Base-by-base conservation (phyloP, 148 eudicot genomes). In the Talinum fruticosum region DNA sequence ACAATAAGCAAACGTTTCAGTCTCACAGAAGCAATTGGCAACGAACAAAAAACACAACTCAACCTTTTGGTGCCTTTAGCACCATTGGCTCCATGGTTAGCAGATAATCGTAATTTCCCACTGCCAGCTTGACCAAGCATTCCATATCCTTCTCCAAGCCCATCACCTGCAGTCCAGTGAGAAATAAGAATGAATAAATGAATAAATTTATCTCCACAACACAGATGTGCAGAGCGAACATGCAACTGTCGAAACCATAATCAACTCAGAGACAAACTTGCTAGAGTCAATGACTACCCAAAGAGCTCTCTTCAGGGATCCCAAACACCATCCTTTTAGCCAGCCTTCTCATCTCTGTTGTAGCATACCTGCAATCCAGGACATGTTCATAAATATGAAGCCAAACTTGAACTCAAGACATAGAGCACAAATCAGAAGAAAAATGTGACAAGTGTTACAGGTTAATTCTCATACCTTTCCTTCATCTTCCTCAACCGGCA, bases 301-400 rank as follows among this genome's bases (percentile, higher is more conserved):
- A 78, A 37, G 97, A 90, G 75, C 93, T 89, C 82, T 93, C 93
- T 79, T 90, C 96, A 38, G 93, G 92, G 36, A 93, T 69, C 66
- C 96, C 96, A 84, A 93, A 91, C 81, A 84, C 88, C 93, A 91
- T 88, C 79, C 92, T 85, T 53, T 93, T 93, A 18, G 90, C 90
- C 75, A 93, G 85, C 87, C 87, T 89, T 80, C 93, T 84, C 89
- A 87, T 89, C 78, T 89, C 93, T 28, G 93, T 92, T 38, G 89
- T 44, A 37, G 89, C 97, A 84, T 90, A 89, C 85, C 90, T 89
- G 45, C 45, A 41, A 41, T 41, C 47, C 47, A 41, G 47, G 47
- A 4, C 0, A 41, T 41, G 13, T 2, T 41, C 0, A 5, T 51
- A 51, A 51, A 51, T 2, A 51, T 51, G 57, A 15, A 51, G 23